Evolutionary conservation across 306 rosid species (phyloP), one percentile per base, ranked within the genome.

Genomic region (Cucumis hystrix): DNA sequence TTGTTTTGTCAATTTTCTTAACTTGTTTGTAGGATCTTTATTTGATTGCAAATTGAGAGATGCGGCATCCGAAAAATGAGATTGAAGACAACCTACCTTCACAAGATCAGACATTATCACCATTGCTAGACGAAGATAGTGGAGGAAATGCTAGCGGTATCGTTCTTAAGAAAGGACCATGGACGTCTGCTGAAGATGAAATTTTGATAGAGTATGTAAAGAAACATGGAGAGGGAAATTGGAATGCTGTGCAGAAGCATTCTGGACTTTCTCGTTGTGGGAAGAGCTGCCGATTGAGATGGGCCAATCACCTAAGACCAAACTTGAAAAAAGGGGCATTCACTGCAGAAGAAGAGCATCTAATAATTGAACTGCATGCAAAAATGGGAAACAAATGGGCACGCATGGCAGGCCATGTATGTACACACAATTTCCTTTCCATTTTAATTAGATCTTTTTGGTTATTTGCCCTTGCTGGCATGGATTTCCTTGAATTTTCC

Each of bases 301-400:
- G 99, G 99, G 96, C 98, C 56, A 96, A 96, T 84, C 99, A 96
- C 88, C 85, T 96, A 51, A 91, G 99, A 89, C 99, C 99, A 51
- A 88, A 92, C 86, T 89, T 96, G 84, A 96, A 88, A 91, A 96
- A 96, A 81, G 99, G 98, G 51, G 83, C 98, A 15, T 88, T 96
- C 84, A 89, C 96, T 21, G 69, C 87, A 4, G 96, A 89, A 70
- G 99, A 96, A 84, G 99, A 92, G 83, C 79, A 37, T 77, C 41
- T 88, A 82, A 96, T 96, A 75, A 88, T 88, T 85, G 87, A 91
- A 78, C 98, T 96, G 81, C 99, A 96, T 49, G 87, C 90, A 45
- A 87, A 85, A 88, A 85, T 92, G 91, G 99, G 99, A 81, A 96
- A 96, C 87, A 96, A 85, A 89, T 96, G 99, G 99, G 98, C 99